Conservation (phyloP, 2,329 filamentous ascomycete species). For the Verticillium klebahnii region DNA sequence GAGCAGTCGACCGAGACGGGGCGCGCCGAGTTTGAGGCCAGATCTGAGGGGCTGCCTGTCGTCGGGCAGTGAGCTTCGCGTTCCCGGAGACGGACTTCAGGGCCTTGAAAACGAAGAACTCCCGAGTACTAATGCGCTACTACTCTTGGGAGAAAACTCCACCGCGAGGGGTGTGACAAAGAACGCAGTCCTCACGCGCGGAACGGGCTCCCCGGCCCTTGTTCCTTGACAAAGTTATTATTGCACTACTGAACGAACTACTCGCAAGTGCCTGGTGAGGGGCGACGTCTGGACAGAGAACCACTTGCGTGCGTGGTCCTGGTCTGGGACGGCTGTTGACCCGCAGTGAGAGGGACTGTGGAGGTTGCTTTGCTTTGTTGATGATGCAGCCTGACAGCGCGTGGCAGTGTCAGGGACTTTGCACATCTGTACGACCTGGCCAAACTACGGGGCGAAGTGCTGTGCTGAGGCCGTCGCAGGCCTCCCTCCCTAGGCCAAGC, state of each 20-base stretch:
- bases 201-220: not conserved
- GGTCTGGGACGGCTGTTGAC: too few relatives aligned
- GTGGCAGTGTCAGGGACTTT: too few relatives aligned
- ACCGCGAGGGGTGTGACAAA: not conserved
- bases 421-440: too few relatives aligned
- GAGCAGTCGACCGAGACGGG: not conserved
- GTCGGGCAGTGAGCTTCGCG: not conserved
- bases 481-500: too few relatives aligned
- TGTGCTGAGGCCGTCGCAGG: too few relatives aligned
- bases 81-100: not conserved
- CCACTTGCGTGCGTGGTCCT: not conserved
- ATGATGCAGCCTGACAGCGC: too few relatives aligned
- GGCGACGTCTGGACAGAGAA: not conserved
- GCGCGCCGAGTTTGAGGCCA: not conserved
- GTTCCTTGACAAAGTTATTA: not conserved
- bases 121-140: not conserved
- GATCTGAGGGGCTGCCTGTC: not conserved
- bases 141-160: not conserved
- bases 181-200: not conserved
- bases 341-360: too few relatives aligned
- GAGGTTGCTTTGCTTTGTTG: too few relatives aligned
- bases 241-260: not conserved
- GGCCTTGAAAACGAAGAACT: not conserved
- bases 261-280: not conserved
- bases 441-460: too few relatives aligned